Evolutionary conservation across 164 flowering plant species (phyloP), one percentile per base, ranked within the genome.

Genomic region (Aristolochia fimbriata): DNA sequence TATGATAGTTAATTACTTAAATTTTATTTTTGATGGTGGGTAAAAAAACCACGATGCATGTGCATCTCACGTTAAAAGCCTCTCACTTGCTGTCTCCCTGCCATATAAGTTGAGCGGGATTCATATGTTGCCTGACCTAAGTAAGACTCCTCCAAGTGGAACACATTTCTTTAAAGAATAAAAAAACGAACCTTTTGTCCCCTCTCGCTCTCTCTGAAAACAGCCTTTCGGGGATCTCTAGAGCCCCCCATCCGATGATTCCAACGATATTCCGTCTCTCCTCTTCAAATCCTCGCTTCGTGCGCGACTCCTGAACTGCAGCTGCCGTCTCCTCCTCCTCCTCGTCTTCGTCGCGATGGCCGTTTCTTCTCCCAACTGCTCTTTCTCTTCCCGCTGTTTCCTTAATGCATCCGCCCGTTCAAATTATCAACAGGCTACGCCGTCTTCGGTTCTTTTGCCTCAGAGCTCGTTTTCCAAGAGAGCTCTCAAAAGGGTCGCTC

Each of bases 211-310:
- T 31, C 7, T 37, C 43, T 37, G 43, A 47, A 63, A 56, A 30
- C 59, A 63, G 22, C 74, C 68, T 45, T 71, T 71, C 56, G 74
- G 16, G 65, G 48, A 55, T 67, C 65, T 67, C 68, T 63, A 71
- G 59, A 62, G 67, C 4, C 67, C 30, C 30, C 58, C 57, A 8
- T 22, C 30, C 74, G 63, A 41, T 64, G 58, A 19, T 59, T 57
- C 61, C 70, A 19, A 67, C 57, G 65, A 31, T 23, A 33, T 24
- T 22, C 20, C n/a, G 10, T 23, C 59, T 49, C 53, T 51, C 16
- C 57, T 57, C n/a, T n/a, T 25, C 55, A 37, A 15, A 17, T 14
- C 43, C n/a, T 56, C 51, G n/a, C 25, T 22, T 24, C 15, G 12
- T 16, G 1, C 14, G 43, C 50, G 2, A 20, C 14, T 0, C 47